Percentiles rank a stretch among this genome's conserved stretches.
phyloP scores from a whole-genome alignment of 1,284 basidiomycete genomes.

The Irpex sp. region DNA sequence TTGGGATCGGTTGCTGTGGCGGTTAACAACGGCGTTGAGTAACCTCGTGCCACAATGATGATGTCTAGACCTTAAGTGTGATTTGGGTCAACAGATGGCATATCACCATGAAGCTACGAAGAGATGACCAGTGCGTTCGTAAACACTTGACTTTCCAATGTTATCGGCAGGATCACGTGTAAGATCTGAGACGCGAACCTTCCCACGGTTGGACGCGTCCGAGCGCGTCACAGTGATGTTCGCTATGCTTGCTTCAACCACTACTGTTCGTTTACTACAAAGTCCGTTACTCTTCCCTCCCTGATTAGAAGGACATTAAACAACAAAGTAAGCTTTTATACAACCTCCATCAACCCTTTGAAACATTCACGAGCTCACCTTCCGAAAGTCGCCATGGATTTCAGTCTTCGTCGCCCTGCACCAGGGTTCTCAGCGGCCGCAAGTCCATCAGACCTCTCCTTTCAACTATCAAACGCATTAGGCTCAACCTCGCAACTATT shows the following conservation, averaged over 20 bases:
- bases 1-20: too few species aligned
- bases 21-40: not conserved
- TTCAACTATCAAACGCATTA: slow-evolving; percentile 25
- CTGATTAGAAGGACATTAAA: too few species aligned
- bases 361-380: slow-evolving; percentile 6
- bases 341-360: too few species aligned
- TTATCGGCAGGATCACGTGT: not conserved
- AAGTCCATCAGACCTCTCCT: slow-evolving; percentile 23
- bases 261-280: too few species aligned
- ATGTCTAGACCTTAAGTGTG: not conserved
- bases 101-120: not conserved
- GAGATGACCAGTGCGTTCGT: not conserved
- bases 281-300: too few species aligned
- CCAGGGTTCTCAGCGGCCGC: not conserved
- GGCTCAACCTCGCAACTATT: slow-evolving; percentile 20
- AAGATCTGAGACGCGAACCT: not conserved
- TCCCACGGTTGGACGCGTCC: slow-evolving; percentile 1
- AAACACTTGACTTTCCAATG: not conserved
- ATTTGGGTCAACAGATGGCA: not conserved
- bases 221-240: not conserved
- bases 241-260: too few species aligned
- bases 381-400: slow-evolving; percentile 32
- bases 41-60: not conserved
- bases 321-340: too few species aligned
- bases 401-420: slow-evolving; percentile 10